Conservation (phyloP, 306 rosid genomes). For the Delonix regia region DNA sequence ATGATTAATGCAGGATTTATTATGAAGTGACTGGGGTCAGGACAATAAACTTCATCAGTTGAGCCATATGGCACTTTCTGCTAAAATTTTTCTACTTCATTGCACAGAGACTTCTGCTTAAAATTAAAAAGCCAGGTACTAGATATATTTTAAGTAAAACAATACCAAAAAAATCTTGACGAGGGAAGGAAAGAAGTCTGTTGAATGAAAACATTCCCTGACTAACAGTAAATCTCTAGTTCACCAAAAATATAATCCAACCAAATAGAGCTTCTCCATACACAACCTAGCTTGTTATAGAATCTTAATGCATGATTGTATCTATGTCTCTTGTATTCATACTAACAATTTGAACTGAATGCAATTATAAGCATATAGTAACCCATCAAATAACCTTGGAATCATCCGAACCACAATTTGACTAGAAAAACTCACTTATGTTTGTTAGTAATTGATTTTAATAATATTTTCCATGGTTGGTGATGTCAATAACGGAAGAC, state of each 20-base stretch:
- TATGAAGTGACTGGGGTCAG: neutral
- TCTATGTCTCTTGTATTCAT: neutral
- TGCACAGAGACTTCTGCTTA: neutral
- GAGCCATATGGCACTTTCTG: neutral
- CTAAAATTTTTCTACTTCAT: neutral
- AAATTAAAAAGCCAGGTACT: neutral
- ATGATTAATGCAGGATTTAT: neutral
- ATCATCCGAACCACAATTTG: neutral
- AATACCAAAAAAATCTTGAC: neutral
- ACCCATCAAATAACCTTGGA: neutral
- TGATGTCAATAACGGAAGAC: neutral
- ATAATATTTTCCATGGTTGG: neutral
- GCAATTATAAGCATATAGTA: neutral
- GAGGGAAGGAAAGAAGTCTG: neutral
- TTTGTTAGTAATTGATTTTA: neutral
- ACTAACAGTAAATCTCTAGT: neutral
- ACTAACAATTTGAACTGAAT: neutral
- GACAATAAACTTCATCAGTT: slow-evolving; percentile 2
- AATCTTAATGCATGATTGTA: neutral
- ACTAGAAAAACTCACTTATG: neutral
- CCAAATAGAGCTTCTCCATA: neutral
- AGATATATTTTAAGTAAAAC: neutral
- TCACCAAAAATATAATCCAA: neutral
- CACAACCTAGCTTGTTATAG: neutral
- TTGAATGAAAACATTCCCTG: neutral